Conservation (phyloP, 257 asterid genomes). For the Gentiana straminea region DNA sequence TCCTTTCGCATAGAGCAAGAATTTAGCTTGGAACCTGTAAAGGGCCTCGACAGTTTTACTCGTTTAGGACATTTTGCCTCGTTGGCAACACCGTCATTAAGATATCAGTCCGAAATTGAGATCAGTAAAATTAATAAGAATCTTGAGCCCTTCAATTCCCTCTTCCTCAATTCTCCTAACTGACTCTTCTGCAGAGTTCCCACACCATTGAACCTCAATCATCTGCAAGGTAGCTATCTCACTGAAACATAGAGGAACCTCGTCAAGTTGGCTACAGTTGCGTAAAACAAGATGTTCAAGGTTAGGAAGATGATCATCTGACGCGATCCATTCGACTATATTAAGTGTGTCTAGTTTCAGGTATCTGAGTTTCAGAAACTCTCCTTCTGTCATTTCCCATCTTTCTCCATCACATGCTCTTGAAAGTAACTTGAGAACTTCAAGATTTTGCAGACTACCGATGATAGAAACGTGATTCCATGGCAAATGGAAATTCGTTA, state of each 20-base stretch:
- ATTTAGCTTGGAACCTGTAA: too few relatives aligned
- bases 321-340: background rate
- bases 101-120: background rate
- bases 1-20: too few relatives aligned
- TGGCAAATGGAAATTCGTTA: slow-evolving; percentile 5
- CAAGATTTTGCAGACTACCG: background rate
- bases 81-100: background rate
- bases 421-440: slow-evolving; percentile 6
- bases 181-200: too few relatives aligned
- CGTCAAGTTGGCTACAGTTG: too few relatives aligned
- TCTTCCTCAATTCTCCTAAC: too few relatives aligned
- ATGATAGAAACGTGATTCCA: background rate
- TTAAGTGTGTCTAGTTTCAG: background rate
- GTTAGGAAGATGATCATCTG: background rate
- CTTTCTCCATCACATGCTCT: background rate
- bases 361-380: background rate
- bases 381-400: slow-evolving; percentile 7
- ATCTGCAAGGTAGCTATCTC: too few relatives aligned
- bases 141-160: too few relatives aligned
- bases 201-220: too few relatives aligned
- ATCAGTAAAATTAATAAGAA: background rate
- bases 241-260: too few relatives aligned
- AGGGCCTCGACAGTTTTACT: too few relatives aligned
- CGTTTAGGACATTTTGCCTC: too few relatives aligned
- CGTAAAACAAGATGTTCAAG: background rate